Evolutionary conservation across 129 eudicot genomes (phyloP).

Genomic region (Dittrichia graveolens): DNA sequence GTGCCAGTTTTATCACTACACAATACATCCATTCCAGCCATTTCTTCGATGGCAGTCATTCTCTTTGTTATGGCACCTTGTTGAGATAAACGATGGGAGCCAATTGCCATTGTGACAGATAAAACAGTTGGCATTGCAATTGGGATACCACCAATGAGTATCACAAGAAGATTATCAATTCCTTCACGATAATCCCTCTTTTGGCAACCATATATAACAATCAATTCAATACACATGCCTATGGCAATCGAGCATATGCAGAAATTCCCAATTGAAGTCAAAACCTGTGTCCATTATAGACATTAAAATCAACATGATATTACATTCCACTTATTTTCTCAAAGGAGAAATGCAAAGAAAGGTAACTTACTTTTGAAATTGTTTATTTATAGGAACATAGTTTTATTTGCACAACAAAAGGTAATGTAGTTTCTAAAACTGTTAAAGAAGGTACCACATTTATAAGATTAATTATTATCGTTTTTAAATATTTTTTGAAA

Average conservation of each 20-base stretch:
- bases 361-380: too few species aligned
- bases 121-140: conserved; percentile 65
- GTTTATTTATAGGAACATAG: too few species aligned
- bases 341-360: too few species aligned
- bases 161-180: conserved; percentile 55
- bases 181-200: conserved; percentile 42
- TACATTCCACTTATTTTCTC: background rate
- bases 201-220: conserved; percentile 41
- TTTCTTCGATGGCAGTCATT: conserved; percentile 65
- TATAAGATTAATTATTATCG: too few species aligned
- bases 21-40: conserved; percentile 69
- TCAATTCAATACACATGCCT: conserved; percentile 49
- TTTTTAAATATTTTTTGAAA: too few species aligned
- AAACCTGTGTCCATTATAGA: conserved; percentile 37
- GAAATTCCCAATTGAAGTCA: conserved; percentile 60
- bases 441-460: too few species aligned
- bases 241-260: conserved; percentile 61
- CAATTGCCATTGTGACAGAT: conserved; percentile 63
- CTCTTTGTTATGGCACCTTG: conserved; percentile 70
- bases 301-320: background rate
- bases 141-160: conserved; percentile 64
- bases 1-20: conserved; percentile 70
- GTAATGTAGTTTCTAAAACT: too few species aligned
- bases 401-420: too few species aligned
- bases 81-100: conserved; percentile 59